Percentiles rank a stretch among this genome's conserved stretches.
Conservation (phyloP, 176 grass and related monocot species). For the Hordeum vulgare region MorexV3_pseudomolecules_assembly NC_058519.1:142035713-142036212, state of each 20-base stretch:
- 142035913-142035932: neutral
- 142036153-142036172: too few species aligned
- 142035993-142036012: neutral
- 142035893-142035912: neutral
- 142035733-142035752: slow-evolving; percentile 42
- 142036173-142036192: too few species aligned
- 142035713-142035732: slow-evolving; percentile 36
- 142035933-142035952: neutral
- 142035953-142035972: neutral
- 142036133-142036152: too few species aligned
- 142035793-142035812: neutral
- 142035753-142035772: neutral
- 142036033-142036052: neutral
- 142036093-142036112: too few species aligned
- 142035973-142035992: neutral
- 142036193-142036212: too few species aligned
- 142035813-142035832: neutral
- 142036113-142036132: too few species aligned
- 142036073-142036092: neutral
- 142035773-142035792: neutral
- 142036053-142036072: neutral
- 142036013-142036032: neutral
- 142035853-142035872: neutral
- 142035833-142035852: neutral
- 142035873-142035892: neutral